Percentiles rank a stretch among this genome's conserved stretches.
phyloP scores from a whole-genome alignment of 768 basidiomycete species.

The Leccinum subtestaceum region DNA sequence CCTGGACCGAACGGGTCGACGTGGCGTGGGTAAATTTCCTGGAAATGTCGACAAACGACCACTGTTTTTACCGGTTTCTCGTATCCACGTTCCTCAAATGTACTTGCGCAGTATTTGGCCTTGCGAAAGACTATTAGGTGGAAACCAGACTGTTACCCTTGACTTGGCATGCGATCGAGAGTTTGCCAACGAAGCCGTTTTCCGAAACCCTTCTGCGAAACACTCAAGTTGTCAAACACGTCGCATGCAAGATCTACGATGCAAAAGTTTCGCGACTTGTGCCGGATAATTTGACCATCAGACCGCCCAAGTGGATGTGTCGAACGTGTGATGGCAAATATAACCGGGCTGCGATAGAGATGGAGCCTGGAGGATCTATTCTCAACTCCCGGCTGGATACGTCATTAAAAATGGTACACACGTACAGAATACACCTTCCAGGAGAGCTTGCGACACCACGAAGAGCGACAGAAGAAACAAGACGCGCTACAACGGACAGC shows the following conservation, averaged over 20 bases:
- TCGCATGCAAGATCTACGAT: constrained; percentile 88
- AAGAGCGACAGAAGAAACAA: too few relatives aligned
- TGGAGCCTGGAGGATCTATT: constrained; percentile 23
- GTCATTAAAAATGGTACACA: too few relatives aligned
- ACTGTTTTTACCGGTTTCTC: too few relatives aligned
- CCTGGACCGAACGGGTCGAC: too few relatives aligned
- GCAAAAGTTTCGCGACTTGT: constrained; percentile 73
- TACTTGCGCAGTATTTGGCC: constrained; percentile 72
- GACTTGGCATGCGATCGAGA: constrained; percentile 85
- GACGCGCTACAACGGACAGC: too few relatives aligned
- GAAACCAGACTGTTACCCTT: constrained; percentile 88
- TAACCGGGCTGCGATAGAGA: constrained; percentile 82
- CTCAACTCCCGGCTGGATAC: too few relatives aligned
- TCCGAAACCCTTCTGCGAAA: constrained; percentile 87
- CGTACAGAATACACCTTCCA: too few relatives aligned
- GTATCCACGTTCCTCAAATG: constrained; percentile 65
- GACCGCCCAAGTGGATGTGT: constrained; percentile 66
- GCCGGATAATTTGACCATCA: constrained; percentile 48
- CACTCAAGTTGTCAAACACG: constrained; percentile 73
- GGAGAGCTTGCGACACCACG: too few relatives aligned
- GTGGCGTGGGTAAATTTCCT: too few relatives aligned
- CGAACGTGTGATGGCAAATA: constrained; percentile 77
- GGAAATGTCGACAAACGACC: too few relatives aligned
- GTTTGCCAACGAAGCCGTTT: constrained; percentile 80
- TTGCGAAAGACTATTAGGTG: constrained; percentile 75